Evolutionary conservation across 148 eudicot genomes (phyloP), one percentile per base, ranked within the genome.

Genomic region (Silene conica): DNA sequence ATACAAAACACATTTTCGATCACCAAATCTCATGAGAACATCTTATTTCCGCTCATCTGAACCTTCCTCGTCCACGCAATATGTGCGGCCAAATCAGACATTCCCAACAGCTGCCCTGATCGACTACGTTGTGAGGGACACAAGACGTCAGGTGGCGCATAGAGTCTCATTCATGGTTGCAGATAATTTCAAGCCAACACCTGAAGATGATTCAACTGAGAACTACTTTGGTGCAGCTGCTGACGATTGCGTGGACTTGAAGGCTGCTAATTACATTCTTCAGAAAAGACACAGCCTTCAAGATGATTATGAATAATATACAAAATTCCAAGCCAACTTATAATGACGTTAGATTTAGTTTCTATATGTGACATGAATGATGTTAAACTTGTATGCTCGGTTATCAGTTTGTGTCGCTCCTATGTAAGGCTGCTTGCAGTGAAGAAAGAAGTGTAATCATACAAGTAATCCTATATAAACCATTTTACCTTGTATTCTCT

Each of bases 271-370:
- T 26, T 79, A 74, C 48, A 79, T 79, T 69, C 81, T 74, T 12
- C 77, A 79, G 57, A 79, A 69, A 73, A 74, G 74, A 41, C 77
- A 21, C 18, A 79, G 81, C 70, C 81, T 79, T 54, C 65, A 79
- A 63, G 19, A 67, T 74, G 81, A 74, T 62, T 72, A 70, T 72
- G 72, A 72, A 31, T 73, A 64, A 38, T 23, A 26, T 38, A 10
- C 22, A 25, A 14, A 28, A 48, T 21, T 41, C 4, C 14, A 6
- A 16, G 12, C 6, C 1, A 1, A 75, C 14, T 8, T 38, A 38
- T 38, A 38, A 38, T 38, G 1, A 38, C 58, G 38, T 69, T 45
- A n/a, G 21, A 58, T 76, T 55, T 8, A 59, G 22, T 25, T 59
- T 38, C 8, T 7, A 31, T 31, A 31, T 31, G 34, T 31, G 34